phyloP scores from a whole-genome alignment of 441 rosid genomes.

The Populus hybrid region DNA sequence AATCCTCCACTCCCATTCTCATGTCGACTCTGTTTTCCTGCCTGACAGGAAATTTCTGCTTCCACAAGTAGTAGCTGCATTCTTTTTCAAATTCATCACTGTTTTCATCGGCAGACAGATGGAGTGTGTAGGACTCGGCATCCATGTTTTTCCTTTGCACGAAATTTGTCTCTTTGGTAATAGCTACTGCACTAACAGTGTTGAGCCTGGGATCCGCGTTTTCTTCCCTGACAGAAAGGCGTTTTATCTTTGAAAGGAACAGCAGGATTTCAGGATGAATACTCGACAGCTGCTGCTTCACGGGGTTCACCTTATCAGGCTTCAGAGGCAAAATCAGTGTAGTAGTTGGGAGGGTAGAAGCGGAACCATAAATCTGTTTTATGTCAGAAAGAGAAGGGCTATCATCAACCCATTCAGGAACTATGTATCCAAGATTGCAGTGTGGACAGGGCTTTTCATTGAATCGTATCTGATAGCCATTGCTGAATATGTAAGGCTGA shows the following conservation, averaged over 20 bases:
- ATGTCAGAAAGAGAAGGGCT: constrained; percentile 44
- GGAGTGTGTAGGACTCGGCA: background rate
- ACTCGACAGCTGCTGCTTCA: constrained; percentile 7
- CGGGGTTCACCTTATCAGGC: constrained; percentile 16
- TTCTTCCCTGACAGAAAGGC: background rate
- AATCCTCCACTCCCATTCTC: background rate
- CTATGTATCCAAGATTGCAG: constrained; percentile 64
- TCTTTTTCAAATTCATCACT: background rate
- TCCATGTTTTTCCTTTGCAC: background rate
- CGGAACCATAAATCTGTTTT: constrained; percentile 29
- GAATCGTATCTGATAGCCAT: constrained; percentile 15
- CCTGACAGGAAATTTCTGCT: constrained; percentile 11
- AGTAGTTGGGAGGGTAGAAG: background rate
- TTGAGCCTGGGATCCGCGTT: background rate
- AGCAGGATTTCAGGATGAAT: constrained; percentile 20
- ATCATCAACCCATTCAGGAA: constrained; percentile 79
- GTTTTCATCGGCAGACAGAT: background rate
- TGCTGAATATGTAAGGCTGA: constrained; percentile 20
- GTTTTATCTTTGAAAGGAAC: constrained; percentile 10
- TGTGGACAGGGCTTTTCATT: constrained; percentile 50
- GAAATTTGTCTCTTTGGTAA: background rate
- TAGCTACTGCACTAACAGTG: background rate
- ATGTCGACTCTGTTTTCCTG: background rate
- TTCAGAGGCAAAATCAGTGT: constrained; percentile 13
- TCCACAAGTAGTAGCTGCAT: constrained; percentile 2